Evolutionary conservation across 306 rosid species (phyloP), one percentile per base, ranked within the genome.

Genomic region (Luffa aegyptiaca): DNA sequence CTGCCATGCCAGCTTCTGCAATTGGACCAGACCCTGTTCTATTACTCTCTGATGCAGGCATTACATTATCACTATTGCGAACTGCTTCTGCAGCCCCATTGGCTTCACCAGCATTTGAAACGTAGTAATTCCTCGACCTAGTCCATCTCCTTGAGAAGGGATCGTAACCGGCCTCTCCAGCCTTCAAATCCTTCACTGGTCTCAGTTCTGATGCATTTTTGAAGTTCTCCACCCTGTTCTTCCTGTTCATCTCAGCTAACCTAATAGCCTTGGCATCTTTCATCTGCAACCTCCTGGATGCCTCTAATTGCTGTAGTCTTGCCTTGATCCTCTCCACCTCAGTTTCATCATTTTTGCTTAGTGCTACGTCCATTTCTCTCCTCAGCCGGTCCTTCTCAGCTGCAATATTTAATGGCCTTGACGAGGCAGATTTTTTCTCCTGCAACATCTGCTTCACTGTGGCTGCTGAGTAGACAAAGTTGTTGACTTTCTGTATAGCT

Each of bases 121-220:
- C 89, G 79, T 90, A 95, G 85, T 95, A 95, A 84, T 95, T 95
- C 81, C 92, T 95, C 35, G 98, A 92, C 84, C 97, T 84, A 39
- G 98, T 95, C 98, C 98, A 95, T 85, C 98, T 86, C 87, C 97
- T 91, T 18, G 98, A 95, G 85, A 95, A 95, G n/a, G 97, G 99
- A 87, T 95, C 99, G 82, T 95, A 93, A 80, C 99, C 97, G 5
- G 91, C 97, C 87, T 95, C 97, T 53, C 99, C 99, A 3, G 94
- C 96, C 87, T 89, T 95, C 85, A 95, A 85, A 64, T 69, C 80
- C 6, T 21, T 66, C 49, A 75, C 5, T 20, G 91, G 93, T 83
- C 84, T 93, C 66, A 89, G 75, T 85, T 83, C 94, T 33, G 99
- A 93, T 48, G 97, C 99, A 84, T 91, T 95, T 84, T 95, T 95